These are phyloP conservation scores for Parmales sp. DNA, from an alignment of 108 stramenopile species.

Conservation along the genomic window DNA sequence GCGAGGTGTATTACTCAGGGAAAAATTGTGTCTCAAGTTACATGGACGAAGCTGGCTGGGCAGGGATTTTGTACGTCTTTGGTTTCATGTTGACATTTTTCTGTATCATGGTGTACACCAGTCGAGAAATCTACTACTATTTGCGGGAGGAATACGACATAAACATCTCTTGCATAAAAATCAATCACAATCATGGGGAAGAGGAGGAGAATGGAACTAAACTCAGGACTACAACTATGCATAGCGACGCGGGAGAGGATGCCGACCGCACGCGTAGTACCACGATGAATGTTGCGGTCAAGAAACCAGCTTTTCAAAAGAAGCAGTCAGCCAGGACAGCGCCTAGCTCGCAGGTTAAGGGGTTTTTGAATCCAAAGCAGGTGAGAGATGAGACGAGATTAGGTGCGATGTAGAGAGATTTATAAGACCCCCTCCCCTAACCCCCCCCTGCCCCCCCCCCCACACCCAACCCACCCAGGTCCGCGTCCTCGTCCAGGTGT, in stretches of 20 bases:
- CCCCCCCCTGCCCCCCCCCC: not conserved
- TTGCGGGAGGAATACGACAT: not conserved
- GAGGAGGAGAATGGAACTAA: not conserved
- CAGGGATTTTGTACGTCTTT: not conserved
- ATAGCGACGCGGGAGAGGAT: too few species aligned
- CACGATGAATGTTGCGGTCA: too few species aligned
- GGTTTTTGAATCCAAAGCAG: not conserved
- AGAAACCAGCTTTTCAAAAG: too few species aligned
- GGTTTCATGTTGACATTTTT: not conserved
- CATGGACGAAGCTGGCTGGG: not conserved
- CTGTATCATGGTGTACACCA: not conserved
- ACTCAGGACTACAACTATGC: too few species aligned
- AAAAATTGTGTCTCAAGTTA: not conserved
- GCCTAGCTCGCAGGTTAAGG: not conserved
- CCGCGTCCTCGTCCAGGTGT: not conserved
- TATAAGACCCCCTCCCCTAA: not conserved
- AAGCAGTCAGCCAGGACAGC: not conserved
- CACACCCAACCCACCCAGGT: not conserved
- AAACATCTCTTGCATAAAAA: not conserved
- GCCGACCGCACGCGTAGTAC: too few species aligned
- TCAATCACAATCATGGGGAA: not conserved
- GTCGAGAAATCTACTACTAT: not conserved
- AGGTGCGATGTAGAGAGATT: too few species aligned
- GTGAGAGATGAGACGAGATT: too few species aligned
- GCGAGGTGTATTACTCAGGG: not conserved